phyloP scores from a whole-genome alignment of 495 filamentous ascomycete species.

The Neurospora sp. region DNA sequence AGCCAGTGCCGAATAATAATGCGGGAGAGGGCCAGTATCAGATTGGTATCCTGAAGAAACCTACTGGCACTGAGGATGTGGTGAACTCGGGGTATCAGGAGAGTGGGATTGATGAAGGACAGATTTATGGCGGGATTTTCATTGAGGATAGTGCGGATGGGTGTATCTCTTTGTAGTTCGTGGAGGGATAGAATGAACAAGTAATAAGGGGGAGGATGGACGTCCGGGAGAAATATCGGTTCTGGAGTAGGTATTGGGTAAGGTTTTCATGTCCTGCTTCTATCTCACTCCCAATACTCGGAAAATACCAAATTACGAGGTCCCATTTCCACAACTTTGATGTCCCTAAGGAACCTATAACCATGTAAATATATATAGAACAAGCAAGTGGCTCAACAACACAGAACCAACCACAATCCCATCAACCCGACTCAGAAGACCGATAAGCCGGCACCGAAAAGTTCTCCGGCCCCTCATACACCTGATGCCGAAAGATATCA shows the following conservation, averaged over 20 bases:
- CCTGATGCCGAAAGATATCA: conserved; percentile 11
- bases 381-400: not conserved
- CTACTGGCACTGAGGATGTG: conserved; percentile 41
- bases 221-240: not conserved
- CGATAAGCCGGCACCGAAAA: conserved; percentile 15
- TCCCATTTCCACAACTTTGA: not conserved
- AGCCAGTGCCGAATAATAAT: conserved; percentile 39
- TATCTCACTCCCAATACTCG: not conserved
- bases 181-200: not conserved
- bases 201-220: no score
- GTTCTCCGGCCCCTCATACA: conserved; percentile 23
- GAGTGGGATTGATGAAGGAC: conserved; percentile 38
- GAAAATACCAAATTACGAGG: not conserved
- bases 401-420: not conserved
- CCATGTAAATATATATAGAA: no score
- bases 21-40: conserved; percentile 47
- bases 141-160: conserved; percentile 39
- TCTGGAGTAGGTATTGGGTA: not conserved
- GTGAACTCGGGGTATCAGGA: conserved; percentile 46
- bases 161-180: conserved; percentile 32
- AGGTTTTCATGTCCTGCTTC: not conserved
- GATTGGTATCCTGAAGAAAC: conserved; percentile 48
- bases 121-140: conserved; percentile 48
- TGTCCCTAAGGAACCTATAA: not conserved
- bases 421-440: not conserved